Evolutionary conservation across 2,329 filamentous ascomycete species (phyloP).

Genomic region (Graphilbum fragrans): DNA sequence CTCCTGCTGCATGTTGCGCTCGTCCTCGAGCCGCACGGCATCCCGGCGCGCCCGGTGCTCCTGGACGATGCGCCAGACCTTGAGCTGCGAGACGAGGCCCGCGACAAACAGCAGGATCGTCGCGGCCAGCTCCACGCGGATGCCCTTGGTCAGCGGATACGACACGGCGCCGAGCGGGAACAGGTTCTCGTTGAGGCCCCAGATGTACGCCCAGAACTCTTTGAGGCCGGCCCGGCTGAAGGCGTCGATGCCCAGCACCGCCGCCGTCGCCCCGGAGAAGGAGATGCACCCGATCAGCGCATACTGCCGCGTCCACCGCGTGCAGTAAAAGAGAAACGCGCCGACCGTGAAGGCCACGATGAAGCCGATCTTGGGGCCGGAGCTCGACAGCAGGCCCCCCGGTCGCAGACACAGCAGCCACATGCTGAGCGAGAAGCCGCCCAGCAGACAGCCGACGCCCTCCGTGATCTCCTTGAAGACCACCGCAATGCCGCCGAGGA

Average conservation of each 20-base stretch:
- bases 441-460: slow-evolving; percentile 70
- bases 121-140: slow-evolving; percentile 71
- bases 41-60: slow-evolving; percentile 43
- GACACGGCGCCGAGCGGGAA: slow-evolving; percentile 68
- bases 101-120: slow-evolving; percentile 63
- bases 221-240: slow-evolving; percentile 83
- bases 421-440: slow-evolving; percentile 78
- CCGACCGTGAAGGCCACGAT: slow-evolving; percentile 60
- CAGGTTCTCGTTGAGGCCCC: slow-evolving; percentile 65
- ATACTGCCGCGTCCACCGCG: slow-evolving; percentile 64
- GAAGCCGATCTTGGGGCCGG: slow-evolving; percentile 56
- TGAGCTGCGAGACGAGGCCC: slow-evolving; percentile 74
- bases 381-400: slow-evolving; percentile 58
- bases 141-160: slow-evolving; percentile 78
- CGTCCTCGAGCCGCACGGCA: slow-evolving; percentile 33
- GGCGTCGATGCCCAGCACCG: slow-evolving; percentile 79
- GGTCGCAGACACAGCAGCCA: slow-evolving; percentile 73
- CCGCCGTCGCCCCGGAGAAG: slow-evolving; percentile 68
- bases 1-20: slow-evolving; percentile 44
- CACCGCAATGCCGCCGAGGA: slow-evolving; percentile 62
- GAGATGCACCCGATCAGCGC: slow-evolving; percentile 65
- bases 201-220: slow-evolving; percentile 92
- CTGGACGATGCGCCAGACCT: slow-evolving; percentile 72
- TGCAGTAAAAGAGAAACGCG: slow-evolving; percentile 66
- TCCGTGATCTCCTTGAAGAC: slow-evolving; percentile 78